Conservation (phyloP, 768 basidiomycete species). For the Trametes elegans region DNA sequence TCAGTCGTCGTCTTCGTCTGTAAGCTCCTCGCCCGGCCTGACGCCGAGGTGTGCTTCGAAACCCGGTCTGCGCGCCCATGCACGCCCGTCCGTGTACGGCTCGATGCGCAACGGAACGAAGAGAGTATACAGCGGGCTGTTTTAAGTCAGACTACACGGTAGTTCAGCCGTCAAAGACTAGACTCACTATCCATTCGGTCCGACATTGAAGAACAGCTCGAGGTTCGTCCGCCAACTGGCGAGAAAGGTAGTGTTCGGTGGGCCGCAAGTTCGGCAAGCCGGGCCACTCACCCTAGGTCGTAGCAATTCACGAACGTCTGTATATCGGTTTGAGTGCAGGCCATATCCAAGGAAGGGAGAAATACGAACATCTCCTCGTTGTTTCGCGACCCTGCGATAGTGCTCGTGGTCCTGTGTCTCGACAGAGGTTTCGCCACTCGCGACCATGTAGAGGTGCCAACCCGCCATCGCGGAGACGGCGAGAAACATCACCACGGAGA, state of each 20-base stretch:
- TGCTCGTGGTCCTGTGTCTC: constrained; percentile 86
- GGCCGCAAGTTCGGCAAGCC: background rate
- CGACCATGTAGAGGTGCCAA: constrained; percentile 73
- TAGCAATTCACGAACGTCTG: constrained; percentile 89
- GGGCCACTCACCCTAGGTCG: constrained; percentile 66
- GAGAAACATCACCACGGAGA: constrained; percentile 71
- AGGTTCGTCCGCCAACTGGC: constrained; percentile 65
- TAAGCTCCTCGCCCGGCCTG: constrained; percentile 79
- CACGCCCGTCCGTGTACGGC: constrained; percentile 82
- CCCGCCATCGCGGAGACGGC: constrained; percentile 69
- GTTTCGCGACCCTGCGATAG: constrained; percentile 67
- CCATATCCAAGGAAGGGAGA: background rate
- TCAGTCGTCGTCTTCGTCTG: constrained; percentile 65
- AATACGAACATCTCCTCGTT: constrained; percentile 61
- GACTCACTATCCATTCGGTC: constrained; percentile 77
- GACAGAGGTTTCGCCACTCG: constrained; percentile 81
- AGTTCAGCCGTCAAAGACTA: background rate
- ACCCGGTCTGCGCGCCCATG: constrained; percentile 73
- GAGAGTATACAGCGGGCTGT: constrained; percentile 75
- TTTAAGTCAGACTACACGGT: background rate
- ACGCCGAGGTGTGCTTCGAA: constrained; percentile 61
- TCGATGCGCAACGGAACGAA: constrained; percentile 75
- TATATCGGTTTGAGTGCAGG: background rate
- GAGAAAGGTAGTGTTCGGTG: background rate
- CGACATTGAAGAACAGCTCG: constrained; percentile 84